phyloP scores from a whole-genome alignment of 2,329 filamentous ascomycete genomes.

The Nemania serpens region DNA sequence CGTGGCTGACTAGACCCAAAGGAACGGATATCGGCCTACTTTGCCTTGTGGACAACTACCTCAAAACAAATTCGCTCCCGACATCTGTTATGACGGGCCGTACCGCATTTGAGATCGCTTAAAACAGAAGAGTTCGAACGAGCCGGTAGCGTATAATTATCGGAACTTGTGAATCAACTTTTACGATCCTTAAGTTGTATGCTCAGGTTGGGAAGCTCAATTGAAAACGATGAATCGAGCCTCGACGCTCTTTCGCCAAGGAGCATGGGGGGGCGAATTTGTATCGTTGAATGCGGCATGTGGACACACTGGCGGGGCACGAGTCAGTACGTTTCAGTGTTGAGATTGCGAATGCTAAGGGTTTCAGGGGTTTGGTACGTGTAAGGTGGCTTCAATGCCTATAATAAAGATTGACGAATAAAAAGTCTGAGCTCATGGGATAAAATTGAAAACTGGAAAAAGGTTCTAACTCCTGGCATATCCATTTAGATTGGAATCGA shows the following conservation, averaged over 20 bases:
- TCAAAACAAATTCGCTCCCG: slow-evolving; percentile 8
- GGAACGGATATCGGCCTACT: slow-evolving; percentile 11
- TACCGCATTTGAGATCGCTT: not conserved
- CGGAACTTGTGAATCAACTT: too few species aligned
- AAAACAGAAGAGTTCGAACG: not conserved
- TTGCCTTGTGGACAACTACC: slow-evolving; percentile 3
- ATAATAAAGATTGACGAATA: too few species aligned
- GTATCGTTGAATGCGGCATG: not conserved
- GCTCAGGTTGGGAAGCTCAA: too few species aligned
- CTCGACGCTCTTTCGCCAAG: not conserved
- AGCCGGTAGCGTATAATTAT: too few species aligned
- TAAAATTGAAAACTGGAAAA: not conserved
- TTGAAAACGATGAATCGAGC: not conserved
- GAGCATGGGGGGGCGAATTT: not conserved
- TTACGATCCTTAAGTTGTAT: too few species aligned
- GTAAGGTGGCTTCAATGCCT: too few species aligned
- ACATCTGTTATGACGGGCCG: not conserved
- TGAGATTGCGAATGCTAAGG: too few species aligned
- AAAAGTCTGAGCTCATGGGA: too few species aligned
- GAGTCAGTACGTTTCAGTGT: not conserved
- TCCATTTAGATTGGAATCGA: slow-evolving; percentile 12
- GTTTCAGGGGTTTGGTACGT: too few species aligned
- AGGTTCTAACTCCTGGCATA: not conserved
- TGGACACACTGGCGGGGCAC: not conserved
- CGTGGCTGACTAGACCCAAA: not conserved